These are phyloP conservation scores for Dactylellina leptospora DNA, from an alignment of 2,329 filamentous ascomycete genomes.

Conservation along the genomic window DNA sequence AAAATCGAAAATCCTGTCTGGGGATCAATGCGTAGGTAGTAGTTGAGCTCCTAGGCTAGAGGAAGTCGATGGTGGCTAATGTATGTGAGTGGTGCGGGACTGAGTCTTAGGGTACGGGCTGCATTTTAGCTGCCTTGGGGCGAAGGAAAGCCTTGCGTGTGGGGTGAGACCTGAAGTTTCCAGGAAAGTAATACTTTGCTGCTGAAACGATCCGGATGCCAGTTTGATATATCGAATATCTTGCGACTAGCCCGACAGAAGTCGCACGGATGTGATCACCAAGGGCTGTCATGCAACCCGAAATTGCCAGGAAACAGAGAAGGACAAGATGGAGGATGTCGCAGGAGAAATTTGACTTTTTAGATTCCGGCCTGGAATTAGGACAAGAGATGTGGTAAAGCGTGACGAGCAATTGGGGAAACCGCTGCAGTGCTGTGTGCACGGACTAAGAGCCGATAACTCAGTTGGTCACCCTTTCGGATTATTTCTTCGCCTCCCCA, in stretches of 20 bases:
- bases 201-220: slow-evolving; percentile 43
- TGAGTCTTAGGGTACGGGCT: slow-evolving; percentile 19
- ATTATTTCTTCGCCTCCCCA: slow-evolving; percentile 48
- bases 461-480: slow-evolving; percentile 47
- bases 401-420: slow-evolving; percentile 33
- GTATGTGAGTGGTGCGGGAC: slow-evolving; percentile 21
- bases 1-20: slow-evolving; percentile 40
- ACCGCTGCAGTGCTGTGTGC: slow-evolving; percentile 22
- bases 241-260: slow-evolving; percentile 25
- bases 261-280: slow-evolving; percentile 44
- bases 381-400: slow-evolving; percentile 20
- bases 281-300: slow-evolving; percentile 15
- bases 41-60: slow-evolving; percentile 34
- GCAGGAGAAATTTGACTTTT: slow-evolving; percentile 14
- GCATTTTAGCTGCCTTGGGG: slow-evolving; percentile 44
- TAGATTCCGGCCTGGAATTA: neutral
- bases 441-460: slow-evolving; percentile 34
- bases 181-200: slow-evolving; percentile 23
- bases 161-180: slow-evolving; percentile 19
- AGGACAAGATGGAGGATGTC: slow-evolving; percentile 14
- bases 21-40: slow-evolving; percentile 48
- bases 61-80: slow-evolving; percentile 8
- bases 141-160: slow-evolving; percentile 40
- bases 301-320: slow-evolving; percentile 15
- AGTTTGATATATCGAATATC: slow-evolving; percentile 44